Conservation (phyloP, 2,329 filamentous ascomycete species). For the Penicillium sp. region DNA sequence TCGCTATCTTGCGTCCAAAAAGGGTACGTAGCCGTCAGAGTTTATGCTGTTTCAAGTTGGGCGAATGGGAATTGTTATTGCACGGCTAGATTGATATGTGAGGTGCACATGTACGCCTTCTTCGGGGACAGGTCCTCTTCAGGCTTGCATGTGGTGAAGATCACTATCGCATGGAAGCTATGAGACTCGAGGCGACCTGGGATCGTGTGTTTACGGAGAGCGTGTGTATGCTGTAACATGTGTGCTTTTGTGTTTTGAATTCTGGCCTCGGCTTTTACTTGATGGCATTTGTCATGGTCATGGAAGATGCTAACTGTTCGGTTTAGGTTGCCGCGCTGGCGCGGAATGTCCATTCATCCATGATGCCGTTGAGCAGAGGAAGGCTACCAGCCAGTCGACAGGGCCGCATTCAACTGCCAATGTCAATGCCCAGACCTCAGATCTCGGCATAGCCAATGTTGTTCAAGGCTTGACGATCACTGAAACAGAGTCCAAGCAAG, state of each 20-base stretch:
- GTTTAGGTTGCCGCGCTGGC: slow-evolving; percentile 55
- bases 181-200: neutral
- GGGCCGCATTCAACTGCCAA: slow-evolving; percentile 10
- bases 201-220: neutral
- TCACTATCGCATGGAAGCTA: neutral
- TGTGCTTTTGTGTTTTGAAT: neutral
- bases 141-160: neutral
- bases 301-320: slow-evolving; percentile 22
- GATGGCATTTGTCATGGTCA: neutral
- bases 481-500: slow-evolving; percentile 33
- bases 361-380: slow-evolving; percentile 32
- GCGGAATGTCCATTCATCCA: slow-evolving; percentile 55
- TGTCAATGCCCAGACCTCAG: slow-evolving; percentile 5
- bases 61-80: neutral
- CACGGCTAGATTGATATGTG: neutral
- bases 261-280: neutral
- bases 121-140: neutral
- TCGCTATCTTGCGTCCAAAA: slow-evolving; percentile 29
- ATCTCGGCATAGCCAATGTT: slow-evolving; percentile 13
- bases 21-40: slow-evolving; percentile 22
- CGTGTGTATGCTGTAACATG: neutral
- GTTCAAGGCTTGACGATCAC: slow-evolving; percentile 20
- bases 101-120: neutral
- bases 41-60: slow-evolving; percentile 11
- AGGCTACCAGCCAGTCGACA: slow-evolving; percentile 10